Evolutionary conservation across 1,284 basidiomycete species (phyloP), one percentile per base, ranked within the genome.

Genomic region (Polyporus tsugae): DNA sequence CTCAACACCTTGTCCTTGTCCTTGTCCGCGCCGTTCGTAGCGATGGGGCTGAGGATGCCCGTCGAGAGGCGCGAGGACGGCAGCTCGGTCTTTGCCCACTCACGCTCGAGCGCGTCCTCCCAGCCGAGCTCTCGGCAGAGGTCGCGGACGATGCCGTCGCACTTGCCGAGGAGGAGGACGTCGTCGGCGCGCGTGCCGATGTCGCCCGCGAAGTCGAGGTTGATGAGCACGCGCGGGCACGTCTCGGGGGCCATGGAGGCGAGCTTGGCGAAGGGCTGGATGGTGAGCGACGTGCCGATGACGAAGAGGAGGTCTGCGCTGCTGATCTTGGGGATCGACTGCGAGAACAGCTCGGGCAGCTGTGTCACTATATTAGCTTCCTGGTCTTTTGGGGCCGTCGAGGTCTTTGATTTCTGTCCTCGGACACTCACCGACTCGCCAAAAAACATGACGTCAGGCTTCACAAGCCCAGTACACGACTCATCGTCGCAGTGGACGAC

Each of bases 361-460:
- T 91, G 70, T 15, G 57, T 36, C 3, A 41, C 36, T 36, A 29
- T 29, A 29, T 29, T 29, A 29, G 29, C 29, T 29, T 29, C 2
- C 29, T 29, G 29, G 29, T 29, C 29, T 29, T 29, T 29, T 29
- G 29, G 29, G 29, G 2, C 29, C 29, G 29, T 29, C 29, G 29
- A 2, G 29, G 29, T 29, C 29, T 29, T 57, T 38, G 33, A 35
- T 11, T 15, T 33, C 15, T 13, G 6, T 7, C 1, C 19, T 3
- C 5, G n/a, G 19, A 59, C 44, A 80, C 88, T 38, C 75, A 92
- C 92, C 55, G 83, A 75, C 80, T 97, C 96, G 58, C 96, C 96
- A 76, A 97, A 97, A 81, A 98, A 97, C 25, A 97, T 94, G 59
- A 97, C 96, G 75, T 96, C 92, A 2, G 95, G 96, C 80, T 96